These are phyloP conservation scores for Turritis glabra DNA, from an alignment of 345 rosid genomes.

Conservation along the genomic window DNA sequence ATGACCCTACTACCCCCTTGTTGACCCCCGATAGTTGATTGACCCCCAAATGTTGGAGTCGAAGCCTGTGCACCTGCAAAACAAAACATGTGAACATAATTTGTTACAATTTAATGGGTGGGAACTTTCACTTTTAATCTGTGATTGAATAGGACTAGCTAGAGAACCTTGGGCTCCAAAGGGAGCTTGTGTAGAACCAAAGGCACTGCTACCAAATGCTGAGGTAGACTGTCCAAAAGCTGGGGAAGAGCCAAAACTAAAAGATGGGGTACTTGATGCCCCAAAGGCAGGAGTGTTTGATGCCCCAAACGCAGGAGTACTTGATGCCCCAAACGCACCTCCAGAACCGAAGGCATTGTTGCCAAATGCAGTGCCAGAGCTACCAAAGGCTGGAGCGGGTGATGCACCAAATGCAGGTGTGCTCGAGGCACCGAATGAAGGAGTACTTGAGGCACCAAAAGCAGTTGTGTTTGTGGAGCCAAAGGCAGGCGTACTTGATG, in stretches of 20 bases:
- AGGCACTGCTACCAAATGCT: slow-evolving; percentile 66
- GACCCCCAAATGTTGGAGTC: slow-evolving; percentile 60
- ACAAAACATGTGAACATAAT: slow-evolving; percentile 23
- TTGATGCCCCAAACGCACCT: slow-evolving; percentile 40
- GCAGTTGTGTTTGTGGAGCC: slow-evolving; percentile 48
- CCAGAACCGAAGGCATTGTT: slow-evolving; percentile 60
- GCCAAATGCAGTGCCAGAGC: slow-evolving; percentile 43
- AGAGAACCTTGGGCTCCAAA: slow-evolving; percentile 73
- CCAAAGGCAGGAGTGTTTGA: slow-evolving; percentile 56
- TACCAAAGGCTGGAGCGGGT: slow-evolving; percentile 43
- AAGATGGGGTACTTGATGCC: slow-evolving; percentile 55
- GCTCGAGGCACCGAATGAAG: not conserved
- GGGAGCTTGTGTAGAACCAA: slow-evolving; percentile 55
- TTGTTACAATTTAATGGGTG: not conserved
- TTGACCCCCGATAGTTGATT: slow-evolving; percentile 63
- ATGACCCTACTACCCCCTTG: slow-evolving; percentile 83
- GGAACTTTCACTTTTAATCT: not conserved
- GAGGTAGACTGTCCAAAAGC: slow-evolving; percentile 76
- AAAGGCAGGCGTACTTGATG: slow-evolving; percentile 43
- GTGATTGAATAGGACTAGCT: slow-evolving; percentile 44
- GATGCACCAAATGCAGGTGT: slow-evolving; percentile 36
- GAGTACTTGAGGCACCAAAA: slow-evolving; percentile 42
- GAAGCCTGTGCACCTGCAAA: slow-evolving; percentile 65
- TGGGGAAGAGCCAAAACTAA: slow-evolving; percentile 65
- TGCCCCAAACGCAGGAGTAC: slow-evolving; percentile 54